phyloP scores from a whole-genome alignment of 2,329 filamentous ascomycete species.

The Cladophialophora chaetospira region DNA sequence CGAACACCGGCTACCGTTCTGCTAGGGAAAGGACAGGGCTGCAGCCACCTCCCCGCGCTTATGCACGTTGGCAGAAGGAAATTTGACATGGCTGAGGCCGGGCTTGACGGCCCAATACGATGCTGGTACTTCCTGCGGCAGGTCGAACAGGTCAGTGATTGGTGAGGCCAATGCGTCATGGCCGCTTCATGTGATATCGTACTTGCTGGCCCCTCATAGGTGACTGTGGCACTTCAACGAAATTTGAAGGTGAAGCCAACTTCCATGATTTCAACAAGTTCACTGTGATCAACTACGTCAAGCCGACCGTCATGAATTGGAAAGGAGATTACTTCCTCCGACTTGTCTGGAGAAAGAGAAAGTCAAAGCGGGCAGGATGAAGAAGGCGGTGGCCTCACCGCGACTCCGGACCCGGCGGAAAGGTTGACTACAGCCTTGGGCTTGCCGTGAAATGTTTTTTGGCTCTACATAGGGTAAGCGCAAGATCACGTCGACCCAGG shows the following conservation, averaged over 20 bases:
- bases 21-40: background rate
- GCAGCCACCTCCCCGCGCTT: slow-evolving; percentile 13
- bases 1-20: background rate
- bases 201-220: slow-evolving; percentile 25
- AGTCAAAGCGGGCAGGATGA: background rate
- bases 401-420: slow-evolving; percentile 13
- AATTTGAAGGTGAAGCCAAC: slow-evolving; percentile 15
- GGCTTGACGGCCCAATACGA: slow-evolving; percentile 8
- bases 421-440: slow-evolving; percentile 2
- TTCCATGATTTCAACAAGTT: background rate
- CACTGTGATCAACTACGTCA: slow-evolving; percentile 1
- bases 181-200: slow-evolving; percentile 23
- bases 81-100: background rate
- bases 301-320: background rate
- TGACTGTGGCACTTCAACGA: slow-evolving; percentile 24
- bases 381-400: slow-evolving; percentile 27
- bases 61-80: slow-evolving; percentile 13
- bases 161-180: slow-evolving; percentile 24
- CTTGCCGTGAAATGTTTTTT: background rate
- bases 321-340: background rate
- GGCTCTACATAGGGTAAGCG: background rate
- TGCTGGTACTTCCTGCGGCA: background rate
- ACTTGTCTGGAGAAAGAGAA: too few relatives aligned
- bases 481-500: background rate
- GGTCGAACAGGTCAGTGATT: slow-evolving; percentile 10